phyloP scores from a whole-genome alignment of 2,329 filamentous ascomycete genomes.

The Talaromyces sp. region DNA sequence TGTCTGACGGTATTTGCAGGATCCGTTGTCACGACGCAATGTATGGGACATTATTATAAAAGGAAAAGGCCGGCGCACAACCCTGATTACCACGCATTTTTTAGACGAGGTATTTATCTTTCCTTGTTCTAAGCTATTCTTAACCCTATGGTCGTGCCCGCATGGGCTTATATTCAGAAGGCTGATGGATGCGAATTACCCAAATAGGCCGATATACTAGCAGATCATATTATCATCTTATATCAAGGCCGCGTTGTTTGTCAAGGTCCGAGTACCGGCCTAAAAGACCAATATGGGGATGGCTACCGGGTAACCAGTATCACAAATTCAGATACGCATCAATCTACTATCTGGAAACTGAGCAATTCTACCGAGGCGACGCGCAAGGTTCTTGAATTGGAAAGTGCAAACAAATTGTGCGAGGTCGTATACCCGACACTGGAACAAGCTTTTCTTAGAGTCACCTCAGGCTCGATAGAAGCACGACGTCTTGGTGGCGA shows the following conservation, averaged over 20 bases:
- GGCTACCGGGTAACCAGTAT: constrained; percentile 70
- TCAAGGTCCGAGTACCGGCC: constrained; percentile 76
- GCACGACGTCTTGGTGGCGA: neutral
- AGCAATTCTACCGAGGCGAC: constrained; percentile 69
- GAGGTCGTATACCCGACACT: constrained; percentile 81
- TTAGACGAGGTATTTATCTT: constrained; percentile 63
- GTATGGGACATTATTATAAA: constrained; percentile 91
- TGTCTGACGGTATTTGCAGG: constrained; percentile 32
- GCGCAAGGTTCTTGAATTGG: constrained; percentile 68
- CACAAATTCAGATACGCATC: neutral
- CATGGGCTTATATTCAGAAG: too few relatives aligned
- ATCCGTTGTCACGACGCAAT: constrained; percentile 80
- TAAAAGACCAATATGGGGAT: constrained; percentile 77
- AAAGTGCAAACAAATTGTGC: constrained; percentile 66
- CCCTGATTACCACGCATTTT: constrained; percentile 89
- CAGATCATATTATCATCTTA: constrained; percentile 83
- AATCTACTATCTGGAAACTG: constrained; percentile 36
- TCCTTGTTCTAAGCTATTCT: neutral
- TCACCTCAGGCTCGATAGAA: neutral
- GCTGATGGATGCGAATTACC: neutral
- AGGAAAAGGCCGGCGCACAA: constrained; percentile 75
- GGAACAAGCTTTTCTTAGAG: constrained; percentile 83
- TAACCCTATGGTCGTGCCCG: too few relatives aligned
- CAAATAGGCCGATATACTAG: constrained; percentile 67
- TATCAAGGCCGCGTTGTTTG: constrained; percentile 81